These are phyloP conservation scores for Calvatia gigantea DNA, from an alignment of 768 basidiomycete genomes.

Conservation along the genomic window DNA sequence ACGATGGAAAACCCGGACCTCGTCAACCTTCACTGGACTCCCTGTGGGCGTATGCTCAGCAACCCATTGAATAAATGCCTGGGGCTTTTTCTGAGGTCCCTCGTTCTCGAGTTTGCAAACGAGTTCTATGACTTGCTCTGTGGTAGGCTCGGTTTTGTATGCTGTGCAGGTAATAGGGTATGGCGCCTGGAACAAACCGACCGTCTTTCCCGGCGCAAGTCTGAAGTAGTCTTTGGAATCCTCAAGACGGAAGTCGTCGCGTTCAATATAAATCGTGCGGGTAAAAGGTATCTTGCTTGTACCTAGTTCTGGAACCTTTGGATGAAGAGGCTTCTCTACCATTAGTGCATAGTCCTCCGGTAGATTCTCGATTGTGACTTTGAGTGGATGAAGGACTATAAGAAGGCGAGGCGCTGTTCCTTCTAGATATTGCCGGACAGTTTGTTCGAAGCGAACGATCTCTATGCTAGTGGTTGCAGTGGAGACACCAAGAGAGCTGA, in stretches of 20 bases:
- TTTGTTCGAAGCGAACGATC: conserved; percentile 84
- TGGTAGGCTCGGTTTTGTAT: conserved; percentile 69
- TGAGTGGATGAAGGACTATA: conserved; percentile 89
- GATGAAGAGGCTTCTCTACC: conserved; percentile 90
- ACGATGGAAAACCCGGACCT: conserved; percentile 89
- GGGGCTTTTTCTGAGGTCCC: conserved; percentile 69
- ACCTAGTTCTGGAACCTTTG: conserved; percentile 88
- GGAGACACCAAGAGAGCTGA: conserved; percentile 92
- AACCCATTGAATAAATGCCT: conserved; percentile 97
- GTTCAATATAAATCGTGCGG: conserved; percentile 86
- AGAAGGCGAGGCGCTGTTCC: conserved; percentile 81
- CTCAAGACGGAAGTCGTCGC: conserved; percentile 86
- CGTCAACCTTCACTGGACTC: conserved; percentile 82
- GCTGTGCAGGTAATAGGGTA: conserved; percentile 92
- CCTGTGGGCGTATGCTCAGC: conserved; percentile 75
- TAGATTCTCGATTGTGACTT: conserved; percentile 88
- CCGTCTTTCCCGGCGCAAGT: conserved; percentile 95
- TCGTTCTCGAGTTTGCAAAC: conserved; percentile 75
- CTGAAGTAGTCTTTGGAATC: conserved; percentile 97
- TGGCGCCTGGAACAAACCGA: conserved; percentile 92
- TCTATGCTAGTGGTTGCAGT: conserved; percentile 82
- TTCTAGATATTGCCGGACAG: conserved; percentile 87
- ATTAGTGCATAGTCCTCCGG: conserved; percentile 79
- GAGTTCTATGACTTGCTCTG: conserved; percentile 77
- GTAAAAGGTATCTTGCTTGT: conserved; percentile 82